Percentiles rank a stretch among this genome's conserved stretches.
Evolutionary conservation across 208 protist species (phyloP).

Genomic region (Trichomonas gallinae): DNA sequence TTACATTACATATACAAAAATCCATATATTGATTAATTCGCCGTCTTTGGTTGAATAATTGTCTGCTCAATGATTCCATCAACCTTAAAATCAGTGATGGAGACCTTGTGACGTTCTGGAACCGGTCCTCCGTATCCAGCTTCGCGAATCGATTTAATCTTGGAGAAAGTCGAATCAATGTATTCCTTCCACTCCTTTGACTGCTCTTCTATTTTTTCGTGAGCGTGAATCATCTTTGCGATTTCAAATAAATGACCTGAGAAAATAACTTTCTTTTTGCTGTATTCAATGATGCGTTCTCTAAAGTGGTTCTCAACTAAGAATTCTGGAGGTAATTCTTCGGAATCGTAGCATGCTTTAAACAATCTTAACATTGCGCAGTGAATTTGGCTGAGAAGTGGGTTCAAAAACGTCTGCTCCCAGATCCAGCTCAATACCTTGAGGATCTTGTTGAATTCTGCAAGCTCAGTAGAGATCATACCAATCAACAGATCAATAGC

Average conservation of each 20-base stretch:
- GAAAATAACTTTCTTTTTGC: neutral
- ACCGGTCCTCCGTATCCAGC: neutral
- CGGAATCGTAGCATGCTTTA: neutral
- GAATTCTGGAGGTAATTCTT: neutral
- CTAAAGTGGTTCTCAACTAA: neutral
- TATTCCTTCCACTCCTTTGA: neutral
- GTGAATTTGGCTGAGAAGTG: neutral
- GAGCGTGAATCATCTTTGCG: neutral
- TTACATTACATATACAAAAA: no score
- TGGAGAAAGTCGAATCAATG: neutral
- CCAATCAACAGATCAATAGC: neutral
- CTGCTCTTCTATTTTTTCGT: neutral
- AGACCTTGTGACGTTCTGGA: neutral
- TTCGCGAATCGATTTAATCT: neutral
- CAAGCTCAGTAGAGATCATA: neutral
- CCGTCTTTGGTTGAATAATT: neutral
- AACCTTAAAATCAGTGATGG: neutral
- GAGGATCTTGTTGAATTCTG: neutral
- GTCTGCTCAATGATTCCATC: neutral
- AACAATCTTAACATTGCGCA: neutral
- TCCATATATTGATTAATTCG: no score
- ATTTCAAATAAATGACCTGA: neutral
- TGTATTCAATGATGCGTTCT: neutral
- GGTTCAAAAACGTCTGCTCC: neutral
- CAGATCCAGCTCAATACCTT: neutral